Evolutionary conservation across 345 rosid genomes (phyloP).

Genomic region (Conringia planisiliqua): DNA sequence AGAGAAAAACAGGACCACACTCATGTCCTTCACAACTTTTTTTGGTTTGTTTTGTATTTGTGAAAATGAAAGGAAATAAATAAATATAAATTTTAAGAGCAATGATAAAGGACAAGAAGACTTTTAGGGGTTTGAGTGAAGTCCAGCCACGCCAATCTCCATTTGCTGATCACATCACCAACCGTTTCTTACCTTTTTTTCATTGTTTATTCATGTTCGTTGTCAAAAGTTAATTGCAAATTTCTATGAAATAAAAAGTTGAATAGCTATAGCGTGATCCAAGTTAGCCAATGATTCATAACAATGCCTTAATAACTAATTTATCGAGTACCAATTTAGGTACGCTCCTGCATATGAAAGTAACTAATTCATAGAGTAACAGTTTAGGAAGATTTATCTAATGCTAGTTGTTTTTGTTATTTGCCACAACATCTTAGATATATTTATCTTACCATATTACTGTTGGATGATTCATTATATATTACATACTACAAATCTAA

Average conservation of each 20-base stretch:
- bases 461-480: neutral
- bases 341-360: neutral
- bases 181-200: slow-evolving; percentile 6
- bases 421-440: neutral
- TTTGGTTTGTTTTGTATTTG: neutral
- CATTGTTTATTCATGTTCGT: neutral
- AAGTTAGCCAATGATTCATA: neutral
- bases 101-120: slow-evolving; percentile 11
- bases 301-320: neutral
- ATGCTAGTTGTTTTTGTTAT: neutral
- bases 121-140: slow-evolving; percentile 1
- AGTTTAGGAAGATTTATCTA: neutral
- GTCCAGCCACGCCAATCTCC: slow-evolving; percentile 20
- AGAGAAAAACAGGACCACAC: slow-evolving; percentile 5
- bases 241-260: neutral
- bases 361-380: neutral
- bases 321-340: neutral
- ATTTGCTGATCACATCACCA: slow-evolving; percentile 11
- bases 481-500: neutral
- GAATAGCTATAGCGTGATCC: neutral
- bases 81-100: neutral
- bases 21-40: neutral
- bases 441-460: neutral
- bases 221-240: neutral
- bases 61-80: neutral